Evolutionary conservation across 441 rosid species (phyloP).

Genomic region (Gossypium trilobum): DNA sequence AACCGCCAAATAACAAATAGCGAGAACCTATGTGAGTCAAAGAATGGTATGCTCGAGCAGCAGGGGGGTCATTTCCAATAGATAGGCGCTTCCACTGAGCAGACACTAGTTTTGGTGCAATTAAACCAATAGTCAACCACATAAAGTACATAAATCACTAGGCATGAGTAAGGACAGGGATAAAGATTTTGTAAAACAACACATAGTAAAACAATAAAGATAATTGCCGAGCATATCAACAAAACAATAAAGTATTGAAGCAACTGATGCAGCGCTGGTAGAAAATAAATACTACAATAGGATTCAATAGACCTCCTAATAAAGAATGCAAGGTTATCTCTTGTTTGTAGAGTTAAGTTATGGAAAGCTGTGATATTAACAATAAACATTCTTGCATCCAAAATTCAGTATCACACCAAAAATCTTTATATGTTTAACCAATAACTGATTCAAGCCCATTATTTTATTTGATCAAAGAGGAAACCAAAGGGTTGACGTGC

Average conservation of each 20-base stretch:
- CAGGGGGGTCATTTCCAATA: conserved; percentile 62
- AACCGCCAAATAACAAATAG: conserved; percentile 82
- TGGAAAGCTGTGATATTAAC: neutral
- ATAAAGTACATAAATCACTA: neutral
- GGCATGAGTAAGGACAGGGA: neutral
- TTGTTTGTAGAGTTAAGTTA: neutral
- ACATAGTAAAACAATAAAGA: neutral
- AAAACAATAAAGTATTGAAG: neutral
- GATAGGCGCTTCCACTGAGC: conserved; percentile 91
- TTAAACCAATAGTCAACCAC: conserved; percentile 12
- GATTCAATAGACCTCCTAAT: neutral
- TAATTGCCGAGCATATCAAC: neutral
- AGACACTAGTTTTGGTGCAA: conserved; percentile 38
- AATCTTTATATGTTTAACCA: neutral
- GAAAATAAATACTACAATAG: neutral
- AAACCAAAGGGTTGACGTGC: neutral
- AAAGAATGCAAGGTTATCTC: neutral
- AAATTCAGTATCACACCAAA: neutral
- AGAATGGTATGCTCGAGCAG: conserved; percentile 91
- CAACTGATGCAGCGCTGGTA: neutral
- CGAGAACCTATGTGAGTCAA: conserved; percentile 66
- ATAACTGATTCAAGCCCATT: neutral
- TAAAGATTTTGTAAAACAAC: conserved; percentile 7
- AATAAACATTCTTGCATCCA: neutral
- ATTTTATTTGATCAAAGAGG: neutral